phyloP scores from a whole-genome alignment of 768 basidiomycete genomes.

The Dioszegia crocea region DNA sequence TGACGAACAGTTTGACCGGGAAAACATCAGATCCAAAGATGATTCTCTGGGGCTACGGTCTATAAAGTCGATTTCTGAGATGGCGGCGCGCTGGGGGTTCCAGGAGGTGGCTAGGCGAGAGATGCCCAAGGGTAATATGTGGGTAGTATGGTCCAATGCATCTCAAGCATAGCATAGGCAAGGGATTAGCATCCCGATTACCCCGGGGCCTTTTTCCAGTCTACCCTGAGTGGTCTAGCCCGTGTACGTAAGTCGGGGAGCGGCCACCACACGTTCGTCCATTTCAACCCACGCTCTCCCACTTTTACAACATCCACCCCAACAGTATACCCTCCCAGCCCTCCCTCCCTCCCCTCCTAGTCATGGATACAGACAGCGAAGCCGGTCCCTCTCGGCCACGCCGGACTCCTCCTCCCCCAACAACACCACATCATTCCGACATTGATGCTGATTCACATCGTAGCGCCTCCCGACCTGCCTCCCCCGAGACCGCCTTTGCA shows the following conservation, averaged over 20 bases:
- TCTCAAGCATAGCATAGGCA: neutral
- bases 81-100: conserved; percentile 30
- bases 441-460: neutral
- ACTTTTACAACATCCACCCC: neutral
- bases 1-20: conserved; percentile 26
- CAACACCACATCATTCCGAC: conserved; percentile 2
- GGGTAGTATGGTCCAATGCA: conserved; percentile 39
- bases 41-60: conserved; percentile 23
- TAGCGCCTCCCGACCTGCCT: conserved; percentile 11
- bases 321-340: neutral
- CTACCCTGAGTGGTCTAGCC: neutral
- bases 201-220: neutral
- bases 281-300: no score
- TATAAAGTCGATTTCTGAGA: conserved; percentile 14
- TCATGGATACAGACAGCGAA: conserved; percentile 1
- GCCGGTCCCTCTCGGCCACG: conserved; percentile 9
- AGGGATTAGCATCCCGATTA: no score
- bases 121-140: conserved; percentile 37
- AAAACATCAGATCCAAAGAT: conserved; percentile 18
- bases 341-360: neutral
- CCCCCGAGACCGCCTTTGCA: conserved; percentile 18
- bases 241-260: no score
- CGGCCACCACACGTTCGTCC: no score
- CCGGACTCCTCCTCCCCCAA: neutral
- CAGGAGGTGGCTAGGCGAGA: conserved; percentile 17